phyloP scores from a whole-genome alignment of 2,329 filamentous ascomycete genomes.

The Talaromyces sp. region DNA sequence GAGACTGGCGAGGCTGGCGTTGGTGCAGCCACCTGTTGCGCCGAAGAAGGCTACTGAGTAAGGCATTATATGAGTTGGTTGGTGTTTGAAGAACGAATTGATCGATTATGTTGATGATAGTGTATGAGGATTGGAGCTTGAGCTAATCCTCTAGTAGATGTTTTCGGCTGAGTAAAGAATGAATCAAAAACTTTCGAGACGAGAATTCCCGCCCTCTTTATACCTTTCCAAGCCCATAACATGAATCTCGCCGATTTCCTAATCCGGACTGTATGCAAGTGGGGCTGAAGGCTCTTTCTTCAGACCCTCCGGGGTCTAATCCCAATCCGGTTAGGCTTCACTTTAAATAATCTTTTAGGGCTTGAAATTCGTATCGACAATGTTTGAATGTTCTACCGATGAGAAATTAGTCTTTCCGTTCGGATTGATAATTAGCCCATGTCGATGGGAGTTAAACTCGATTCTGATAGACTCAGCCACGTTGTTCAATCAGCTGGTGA shows the following conservation, averaged over 20 bases:
- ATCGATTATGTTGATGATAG: neutral
- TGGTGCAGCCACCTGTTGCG: conserved; percentile 51
- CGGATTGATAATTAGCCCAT: neutral
- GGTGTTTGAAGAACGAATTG: neutral
- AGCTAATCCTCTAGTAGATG: neutral
- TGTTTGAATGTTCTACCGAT: neutral
- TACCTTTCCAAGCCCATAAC: neutral
- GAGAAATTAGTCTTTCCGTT: neutral
- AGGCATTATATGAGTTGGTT: conserved; percentile 21
- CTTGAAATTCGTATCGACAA: neutral
- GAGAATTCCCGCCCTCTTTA: neutral
- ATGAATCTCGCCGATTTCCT: neutral
- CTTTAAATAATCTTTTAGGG: neutral
- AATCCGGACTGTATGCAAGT: neutral
- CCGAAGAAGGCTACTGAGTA: conserved; percentile 52
- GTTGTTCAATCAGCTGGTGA: neutral
- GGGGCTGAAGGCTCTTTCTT: neutral
- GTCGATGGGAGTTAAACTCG: neutral
- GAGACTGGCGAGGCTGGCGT: conserved; percentile 45
- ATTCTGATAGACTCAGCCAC: neutral
- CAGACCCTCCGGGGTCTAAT: conserved; percentile 13
- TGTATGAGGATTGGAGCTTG: neutral
- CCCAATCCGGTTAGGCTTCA: neutral
- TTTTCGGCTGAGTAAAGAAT: neutral
- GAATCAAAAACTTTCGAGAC: too few species aligned